Percentiles rank a stretch among this genome's conserved stretches.
Conservation (phyloP, 805 yeast genomes). For the Spathaspora sp. region DNA sequence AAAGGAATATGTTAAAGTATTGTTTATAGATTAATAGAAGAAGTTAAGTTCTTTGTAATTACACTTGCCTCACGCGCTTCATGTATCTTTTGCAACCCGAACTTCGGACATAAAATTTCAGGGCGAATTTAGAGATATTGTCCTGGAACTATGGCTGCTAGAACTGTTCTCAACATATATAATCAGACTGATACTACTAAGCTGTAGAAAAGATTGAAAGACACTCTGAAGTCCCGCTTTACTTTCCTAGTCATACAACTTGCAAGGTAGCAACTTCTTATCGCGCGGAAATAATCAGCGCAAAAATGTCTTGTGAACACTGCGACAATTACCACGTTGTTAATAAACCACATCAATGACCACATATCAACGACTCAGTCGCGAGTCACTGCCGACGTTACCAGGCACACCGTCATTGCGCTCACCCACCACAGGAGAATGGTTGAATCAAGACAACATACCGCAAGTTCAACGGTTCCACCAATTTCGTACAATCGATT, state of each 20-base stretch:
- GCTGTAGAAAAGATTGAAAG: too few species aligned
- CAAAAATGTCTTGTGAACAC: too few species aligned
- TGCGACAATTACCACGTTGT: background rate
- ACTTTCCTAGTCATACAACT: background rate
- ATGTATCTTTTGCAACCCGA: background rate
- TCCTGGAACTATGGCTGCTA: too few species aligned
- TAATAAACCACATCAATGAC: background rate
- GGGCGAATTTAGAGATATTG: too few species aligned
- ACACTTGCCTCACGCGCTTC: too few species aligned
- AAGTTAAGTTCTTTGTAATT: background rate
- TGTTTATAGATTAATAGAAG: constrained; percentile 1
- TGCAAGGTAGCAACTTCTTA: too few species aligned
- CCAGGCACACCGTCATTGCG: background rate
- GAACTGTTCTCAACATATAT: too few species aligned
- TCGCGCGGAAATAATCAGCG: too few species aligned
- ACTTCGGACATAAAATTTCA: too few species aligned
- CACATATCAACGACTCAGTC: background rate
- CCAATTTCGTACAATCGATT: constrained; percentile 64
- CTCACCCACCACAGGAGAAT: constrained; percentile 31
- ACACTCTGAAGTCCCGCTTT: too few species aligned
- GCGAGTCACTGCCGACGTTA: background rate
- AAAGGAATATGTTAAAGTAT: constrained; percentile 13
- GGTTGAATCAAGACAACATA: constrained; percentile 34
- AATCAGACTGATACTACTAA: too few species aligned
- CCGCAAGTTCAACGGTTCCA: constrained; percentile 49